Evolutionary conservation across 768 basidiomycete genomes (phyloP).

Genomic region (Boletus sp.): DNA sequence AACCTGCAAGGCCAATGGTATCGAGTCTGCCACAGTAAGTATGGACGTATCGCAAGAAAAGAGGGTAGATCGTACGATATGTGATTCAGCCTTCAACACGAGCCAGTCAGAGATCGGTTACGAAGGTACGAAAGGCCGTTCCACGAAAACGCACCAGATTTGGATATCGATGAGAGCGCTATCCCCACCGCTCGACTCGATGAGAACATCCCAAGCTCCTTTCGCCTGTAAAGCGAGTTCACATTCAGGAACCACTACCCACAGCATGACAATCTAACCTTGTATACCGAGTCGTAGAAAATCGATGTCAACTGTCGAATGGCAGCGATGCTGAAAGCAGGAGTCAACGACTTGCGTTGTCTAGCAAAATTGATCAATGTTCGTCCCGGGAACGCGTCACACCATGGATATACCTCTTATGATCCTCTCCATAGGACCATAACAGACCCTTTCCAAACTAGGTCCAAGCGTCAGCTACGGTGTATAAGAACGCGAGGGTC

Average conservation of each 20-base stretch:
- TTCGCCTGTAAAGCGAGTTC: neutral
- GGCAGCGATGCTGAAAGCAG: constrained; percentile 39
- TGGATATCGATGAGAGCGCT: constrained; percentile 35
- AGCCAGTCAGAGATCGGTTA: neutral
- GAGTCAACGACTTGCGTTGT: constrained; percentile 36
- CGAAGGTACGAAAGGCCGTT: no score
- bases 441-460: constrained; percentile 30
- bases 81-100: neutral
- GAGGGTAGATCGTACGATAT: neutral
- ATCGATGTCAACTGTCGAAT: constrained; percentile 35
- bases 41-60: neutral
- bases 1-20: neutral
- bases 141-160: constrained; percentile 22
- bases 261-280: neutral
- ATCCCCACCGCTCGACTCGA: constrained; percentile 13
- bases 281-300: constrained; percentile 38
- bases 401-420: constrained; percentile 34
- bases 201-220: constrained; percentile 27
- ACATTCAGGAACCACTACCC: neutral
- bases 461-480: neutral
- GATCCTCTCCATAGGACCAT: constrained; percentile 40
- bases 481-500: neutral
- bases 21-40: neutral
- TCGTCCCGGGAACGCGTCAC: neutral
- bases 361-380: constrained; percentile 8